Conservation (phyloP, 2,329 filamentous ascomycete genomes). For the Fusarium mangiferae region DNA sequence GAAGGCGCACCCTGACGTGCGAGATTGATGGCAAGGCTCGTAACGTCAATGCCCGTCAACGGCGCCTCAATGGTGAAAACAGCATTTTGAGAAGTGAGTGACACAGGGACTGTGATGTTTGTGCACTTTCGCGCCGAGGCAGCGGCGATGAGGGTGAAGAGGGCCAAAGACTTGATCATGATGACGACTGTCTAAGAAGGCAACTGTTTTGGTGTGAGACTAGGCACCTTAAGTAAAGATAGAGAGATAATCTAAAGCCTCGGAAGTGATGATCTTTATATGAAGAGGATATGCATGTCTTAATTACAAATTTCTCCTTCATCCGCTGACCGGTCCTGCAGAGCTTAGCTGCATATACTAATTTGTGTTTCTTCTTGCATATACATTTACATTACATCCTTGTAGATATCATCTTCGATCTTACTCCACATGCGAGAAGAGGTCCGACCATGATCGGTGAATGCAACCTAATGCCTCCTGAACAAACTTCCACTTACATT, state of each 20-base stretch:
- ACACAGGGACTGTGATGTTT: conserved; percentile 66
- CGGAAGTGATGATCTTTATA: conserved; percentile 29
- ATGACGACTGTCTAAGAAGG: background rate
- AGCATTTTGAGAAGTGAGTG: conserved; percentile 63
- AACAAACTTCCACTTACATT: background rate
- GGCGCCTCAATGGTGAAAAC: conserved; percentile 62
- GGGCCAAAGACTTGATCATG: conserved; percentile 37
- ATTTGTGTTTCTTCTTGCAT: background rate
- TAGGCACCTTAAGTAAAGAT: background rate
- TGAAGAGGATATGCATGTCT: conserved; percentile 2
- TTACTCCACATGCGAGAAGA: background rate
- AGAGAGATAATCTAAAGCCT: background rate
- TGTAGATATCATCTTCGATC: background rate
- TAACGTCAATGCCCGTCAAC: conserved; percentile 65
- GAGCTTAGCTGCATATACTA: background rate
- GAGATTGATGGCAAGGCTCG: conserved; percentile 64
- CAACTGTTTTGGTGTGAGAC: background rate
- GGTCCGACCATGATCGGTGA: conserved; percentile 11
- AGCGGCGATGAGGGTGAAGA: conserved; percentile 42
- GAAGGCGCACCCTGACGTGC: conserved; percentile 59
- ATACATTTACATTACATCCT: background rate
- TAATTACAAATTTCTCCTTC: conserved; percentile 28
- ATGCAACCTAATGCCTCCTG: background rate
- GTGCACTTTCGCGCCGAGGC: conserved; percentile 52
- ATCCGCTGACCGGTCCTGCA: conserved; percentile 12